Conservation (phyloP, 2,329 filamentous ascomycete species). For the Nemania bipapillata region DNA sequence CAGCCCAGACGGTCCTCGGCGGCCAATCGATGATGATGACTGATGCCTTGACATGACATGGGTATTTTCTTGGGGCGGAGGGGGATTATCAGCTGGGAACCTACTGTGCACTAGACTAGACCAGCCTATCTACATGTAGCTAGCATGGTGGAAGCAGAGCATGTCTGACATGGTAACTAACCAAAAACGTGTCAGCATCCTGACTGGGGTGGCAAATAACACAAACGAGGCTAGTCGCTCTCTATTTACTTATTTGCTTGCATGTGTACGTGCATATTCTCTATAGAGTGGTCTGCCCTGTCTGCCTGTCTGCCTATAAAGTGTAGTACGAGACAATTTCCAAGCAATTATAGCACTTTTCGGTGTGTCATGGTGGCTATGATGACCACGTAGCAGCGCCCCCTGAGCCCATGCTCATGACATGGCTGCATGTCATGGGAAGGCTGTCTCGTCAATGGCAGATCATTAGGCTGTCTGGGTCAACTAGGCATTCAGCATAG, state of each 20-base stretch:
- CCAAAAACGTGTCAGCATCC: not conserved
- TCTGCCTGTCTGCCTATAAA: too few species aligned
- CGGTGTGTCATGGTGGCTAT: conserved; percentile 30
- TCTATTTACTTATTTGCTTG: not conserved
- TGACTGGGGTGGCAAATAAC: not conserved
- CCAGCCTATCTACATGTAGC: too few species aligned
- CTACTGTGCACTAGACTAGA: too few species aligned
- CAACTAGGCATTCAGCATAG: conserved; percentile 9
- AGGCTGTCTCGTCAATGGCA: not conserved
- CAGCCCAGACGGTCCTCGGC: conserved; percentile 25
- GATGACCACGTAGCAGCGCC: conserved; percentile 9
- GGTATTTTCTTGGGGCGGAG: too few species aligned
- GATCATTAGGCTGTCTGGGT: conserved; percentile 10
- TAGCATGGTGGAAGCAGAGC: too few species aligned
- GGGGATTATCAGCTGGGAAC: conserved; percentile 4
- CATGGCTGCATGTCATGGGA: not conserved
- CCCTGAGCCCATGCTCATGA: too few species aligned
- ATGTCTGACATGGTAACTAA: not conserved
- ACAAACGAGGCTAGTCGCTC: conserved; percentile 1
- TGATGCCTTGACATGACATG: not conserved
- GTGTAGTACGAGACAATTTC: too few species aligned
- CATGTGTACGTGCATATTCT: too few species aligned
- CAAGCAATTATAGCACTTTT: conserved; percentile 8
- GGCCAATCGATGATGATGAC: conserved; percentile 13
- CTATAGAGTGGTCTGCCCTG: too few species aligned